A percentile compares a stretch with the other conserved stretches of the same genome.
Evolutionary conservation across 257 asterid species (phyloP).

Genomic region (Fraxinus quadrangulata): DNA sequence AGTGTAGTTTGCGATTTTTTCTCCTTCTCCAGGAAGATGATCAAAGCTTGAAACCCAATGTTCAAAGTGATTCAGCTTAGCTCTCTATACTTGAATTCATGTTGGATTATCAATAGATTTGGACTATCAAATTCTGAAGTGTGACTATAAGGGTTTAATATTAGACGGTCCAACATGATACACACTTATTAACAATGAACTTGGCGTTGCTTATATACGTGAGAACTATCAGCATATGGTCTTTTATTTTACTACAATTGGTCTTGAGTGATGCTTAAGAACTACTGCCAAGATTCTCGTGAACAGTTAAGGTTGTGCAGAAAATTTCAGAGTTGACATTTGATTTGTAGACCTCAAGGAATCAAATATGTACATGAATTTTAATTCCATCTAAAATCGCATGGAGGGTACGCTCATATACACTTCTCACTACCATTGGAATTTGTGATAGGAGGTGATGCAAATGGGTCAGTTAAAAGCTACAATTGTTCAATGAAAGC

Average conservation of each 20-base stretch:
- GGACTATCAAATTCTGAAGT: slow-evolving; percentile 12
- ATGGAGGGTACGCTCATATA: not conserved
- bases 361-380: not conserved
- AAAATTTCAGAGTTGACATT: slow-evolving; percentile 9
- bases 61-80: slow-evolving; percentile 5
- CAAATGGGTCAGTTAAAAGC: slow-evolving; percentile 5
- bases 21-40: slow-evolving; percentile 7
- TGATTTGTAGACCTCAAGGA: slow-evolving; percentile 19
- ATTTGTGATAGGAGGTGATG: slow-evolving; percentile 11
- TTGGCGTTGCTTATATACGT: not conserved
- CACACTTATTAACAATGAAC: slow-evolving; percentile 13
- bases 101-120: slow-evolving; percentile 3
- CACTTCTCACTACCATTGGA: slow-evolving; percentile 10
- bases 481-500: not conserved
- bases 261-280: slow-evolving; percentile 9
- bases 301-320: slow-evolving; percentile 5
- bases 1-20: slow-evolving; percentile 10
- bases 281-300: slow-evolving; percentile 8
- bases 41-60: not conserved
- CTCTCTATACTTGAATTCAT: not conserved
- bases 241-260: not conserved
- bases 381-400: not conserved
- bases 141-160: not conserved
- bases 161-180: slow-evolving; percentile 13
- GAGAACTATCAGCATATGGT: slow-evolving; percentile 7